Base-by-base conservation (phyloP, 345 rosid species). In the Murraya koenigii region DNA sequence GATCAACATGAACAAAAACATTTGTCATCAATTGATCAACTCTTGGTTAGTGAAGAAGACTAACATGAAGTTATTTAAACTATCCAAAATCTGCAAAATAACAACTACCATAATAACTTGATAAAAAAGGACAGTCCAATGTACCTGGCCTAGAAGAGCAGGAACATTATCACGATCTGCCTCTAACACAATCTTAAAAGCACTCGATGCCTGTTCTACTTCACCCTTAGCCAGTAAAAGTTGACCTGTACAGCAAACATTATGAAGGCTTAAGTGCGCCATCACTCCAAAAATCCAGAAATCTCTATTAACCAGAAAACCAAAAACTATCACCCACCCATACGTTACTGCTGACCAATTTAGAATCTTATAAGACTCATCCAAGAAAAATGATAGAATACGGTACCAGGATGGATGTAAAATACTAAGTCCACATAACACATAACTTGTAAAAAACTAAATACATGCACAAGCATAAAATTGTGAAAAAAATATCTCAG, bases 81-180 rank as follows among this genome's bases (percentile, higher is more conserved):
- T 49, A 59, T 73, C 33, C 47, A 72, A 33, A 54, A 71, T 44
- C 30, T 25, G 39, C 69, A 75, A 67, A 30, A 25, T 64, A 76
- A 76, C 41, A 20, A 33, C 33, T 69, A 76, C 54, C 75, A 52
- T 39, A 75, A 73, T 33, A 23, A 62, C 47, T 41, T 55, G 6
- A 32, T 62, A 20, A 77, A 26, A 62, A 36, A 23, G 63, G n/a
- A 23, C 47, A 59, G 30, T 75, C 69, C 36, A 58, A 9, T 59
- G 49, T 84, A 96, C 99, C 97, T 96, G 99, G 77, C 99, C 98
- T 76, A 96, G 87, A 87, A 94, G 95, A 87, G 98, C 98, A 77
- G 99, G 89, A 54, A 96, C 95, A 76, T 90, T 94, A 78, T 96
- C 93, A 41, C 88, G 85, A 65, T 89, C 89, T 80, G 87, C 95